Percentiles rank a stretch among this genome's conserved stretches.
Conservation (phyloP, 2,329 filamentous ascomycete species). For the Pseudogymnoascus sp. region DNA sequence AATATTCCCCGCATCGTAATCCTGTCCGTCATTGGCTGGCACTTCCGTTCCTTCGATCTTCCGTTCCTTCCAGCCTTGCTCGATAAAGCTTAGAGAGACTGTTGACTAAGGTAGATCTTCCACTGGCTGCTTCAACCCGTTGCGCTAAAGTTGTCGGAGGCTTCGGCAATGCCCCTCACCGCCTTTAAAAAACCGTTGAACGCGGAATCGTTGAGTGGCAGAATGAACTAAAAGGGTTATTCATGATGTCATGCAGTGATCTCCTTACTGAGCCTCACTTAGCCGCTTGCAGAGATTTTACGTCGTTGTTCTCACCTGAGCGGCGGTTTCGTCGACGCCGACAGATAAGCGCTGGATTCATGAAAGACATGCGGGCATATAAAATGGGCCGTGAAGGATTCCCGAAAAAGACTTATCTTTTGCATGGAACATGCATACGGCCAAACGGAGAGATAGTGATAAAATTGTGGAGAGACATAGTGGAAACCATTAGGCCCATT, state of each 20-base stretch:
- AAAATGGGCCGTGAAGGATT: not conserved
- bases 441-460: not conserved
- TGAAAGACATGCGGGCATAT: not conserved
- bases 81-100: not conserved
- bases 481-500: not conserved
- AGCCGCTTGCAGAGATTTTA: conserved; percentile 2
- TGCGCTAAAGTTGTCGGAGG: not conserved
- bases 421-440: not conserved
- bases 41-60: not conserved
- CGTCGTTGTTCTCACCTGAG: not conserved
- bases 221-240: not conserved
- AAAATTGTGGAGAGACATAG: conserved; percentile 5
- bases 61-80: not conserved
- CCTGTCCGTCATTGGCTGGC: not conserved
- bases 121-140: not conserved
- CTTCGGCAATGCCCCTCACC: not conserved
- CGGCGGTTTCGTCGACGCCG: not conserved
- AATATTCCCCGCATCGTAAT: not conserved
- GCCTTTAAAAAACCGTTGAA: not conserved
- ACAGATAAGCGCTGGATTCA: too few species aligned
- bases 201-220: not conserved
- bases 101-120: not conserved
- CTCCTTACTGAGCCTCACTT: not conserved
- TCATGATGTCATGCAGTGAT: not conserved
- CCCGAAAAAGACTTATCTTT: not conserved